A percentile compares a stretch with the other conserved stretches of the same genome.
These are phyloP conservation scores for Phytophthora multivora DNA, from an alignment of 352 stramenopile genomes.

Conservation along the genomic window DNA sequence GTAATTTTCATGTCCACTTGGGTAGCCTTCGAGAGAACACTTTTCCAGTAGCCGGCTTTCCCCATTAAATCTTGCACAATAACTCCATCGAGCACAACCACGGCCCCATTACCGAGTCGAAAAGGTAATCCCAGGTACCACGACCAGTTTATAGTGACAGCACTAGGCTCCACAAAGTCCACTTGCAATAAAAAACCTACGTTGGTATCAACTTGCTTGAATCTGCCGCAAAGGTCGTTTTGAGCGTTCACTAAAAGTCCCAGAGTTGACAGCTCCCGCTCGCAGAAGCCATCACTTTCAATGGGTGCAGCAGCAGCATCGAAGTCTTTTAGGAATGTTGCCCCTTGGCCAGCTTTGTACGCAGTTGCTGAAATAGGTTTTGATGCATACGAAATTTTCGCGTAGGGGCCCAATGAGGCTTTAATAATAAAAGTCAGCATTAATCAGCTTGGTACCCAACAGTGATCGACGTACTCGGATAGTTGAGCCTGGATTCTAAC, in stretches of 20 bases:
- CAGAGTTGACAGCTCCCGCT: constrained; percentile 49
- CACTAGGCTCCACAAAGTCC: constrained; percentile 51
- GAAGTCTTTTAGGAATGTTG: constrained; percentile 48
- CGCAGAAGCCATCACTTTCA: constrained; percentile 63
- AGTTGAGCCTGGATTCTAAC: constrained; percentile 54
- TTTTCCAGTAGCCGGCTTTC: constrained; percentile 46
- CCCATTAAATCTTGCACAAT: constrained; percentile 55
- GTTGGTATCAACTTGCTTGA: constrained; percentile 41
- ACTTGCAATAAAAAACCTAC: constrained; percentile 54
- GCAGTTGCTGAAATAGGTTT: constrained; percentile 38
- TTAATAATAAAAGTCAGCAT: neutral
- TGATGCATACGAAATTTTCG: constrained; percentile 54
- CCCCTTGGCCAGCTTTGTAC: constrained; percentile 51
- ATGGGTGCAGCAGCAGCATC: constrained; percentile 38
- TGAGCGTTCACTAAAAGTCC: constrained; percentile 48
- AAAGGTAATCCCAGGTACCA: constrained; percentile 66
- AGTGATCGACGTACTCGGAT: constrained; percentile 35
- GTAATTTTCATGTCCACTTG: constrained; percentile 48
- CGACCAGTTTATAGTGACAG: constrained; percentile 44
- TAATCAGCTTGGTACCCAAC: neutral
- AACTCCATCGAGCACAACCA: constrained; percentile 50
- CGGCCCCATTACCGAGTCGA: constrained; percentile 47
- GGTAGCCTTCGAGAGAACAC: constrained; percentile 38
- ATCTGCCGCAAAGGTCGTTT: constrained; percentile 52
- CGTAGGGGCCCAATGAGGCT: constrained; percentile 44